Evolutionary conservation across 306 rosid genomes (phyloP).

Genomic region (Cucumis cinereus): DNA sequence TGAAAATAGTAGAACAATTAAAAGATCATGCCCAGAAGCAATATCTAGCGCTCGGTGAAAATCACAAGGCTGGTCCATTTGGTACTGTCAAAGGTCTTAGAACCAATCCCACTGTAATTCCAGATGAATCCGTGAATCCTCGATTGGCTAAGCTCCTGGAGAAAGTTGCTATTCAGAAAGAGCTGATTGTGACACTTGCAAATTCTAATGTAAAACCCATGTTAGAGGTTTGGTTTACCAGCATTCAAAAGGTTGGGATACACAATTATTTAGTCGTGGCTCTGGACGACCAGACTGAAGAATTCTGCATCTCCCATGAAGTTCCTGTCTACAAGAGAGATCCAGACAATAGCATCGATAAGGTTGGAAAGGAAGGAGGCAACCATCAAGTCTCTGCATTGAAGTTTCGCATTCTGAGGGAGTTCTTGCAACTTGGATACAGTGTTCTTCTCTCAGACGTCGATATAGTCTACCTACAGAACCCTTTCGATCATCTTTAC

Average conservation of each 20-base stretch:
- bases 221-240: conserved; percentile 64
- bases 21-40: conserved; percentile 58
- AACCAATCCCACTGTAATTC: conserved; percentile 59
- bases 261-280: conserved; percentile 67
- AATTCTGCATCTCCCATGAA: conserved; percentile 50
- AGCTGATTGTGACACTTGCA: conserved; percentile 59
- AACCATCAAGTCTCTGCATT: conserved; percentile 78
- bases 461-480: conserved; percentile 77
- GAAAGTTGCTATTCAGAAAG: conserved; percentile 52
- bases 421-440: conserved; percentile 75
- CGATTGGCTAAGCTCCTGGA: conserved; percentile 60
- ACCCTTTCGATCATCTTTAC: conserved; percentile 69
- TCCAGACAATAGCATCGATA: conserved; percentile 56
- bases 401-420: conserved; percentile 73
- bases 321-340: conserved; percentile 76
- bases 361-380: conserved; percentile 41
- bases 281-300: conserved; percentile 48
- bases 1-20: conserved; percentile 53
- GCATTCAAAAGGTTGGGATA: conserved; percentile 62
- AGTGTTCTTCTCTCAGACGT: conserved; percentile 76
- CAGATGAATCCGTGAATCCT: conserved; percentile 70
- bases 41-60: conserved; percentile 43
- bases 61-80: conserved; percentile 69
- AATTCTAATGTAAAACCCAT: conserved; percentile 59
- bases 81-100: conserved; percentile 74